Evolutionary conservation across 2,329 filamentous ascomycete species (phyloP).

Genomic region (Penicillium freii): DNA sequence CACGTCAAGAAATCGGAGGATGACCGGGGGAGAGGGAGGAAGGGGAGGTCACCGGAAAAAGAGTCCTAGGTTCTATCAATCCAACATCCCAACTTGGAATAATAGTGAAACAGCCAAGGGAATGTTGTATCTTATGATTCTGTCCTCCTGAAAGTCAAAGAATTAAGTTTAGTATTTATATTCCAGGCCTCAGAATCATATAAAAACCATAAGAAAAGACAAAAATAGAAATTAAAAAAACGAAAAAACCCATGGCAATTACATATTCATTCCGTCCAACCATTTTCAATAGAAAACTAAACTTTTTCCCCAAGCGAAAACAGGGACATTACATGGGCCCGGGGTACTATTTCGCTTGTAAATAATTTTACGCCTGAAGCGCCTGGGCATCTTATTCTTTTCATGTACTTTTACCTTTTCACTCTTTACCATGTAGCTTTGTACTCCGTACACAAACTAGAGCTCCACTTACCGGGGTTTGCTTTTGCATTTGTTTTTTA

Average conservation of each 20-base stretch:
- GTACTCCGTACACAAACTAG: slow-evolving; percentile 15
- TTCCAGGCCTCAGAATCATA: not conserved
- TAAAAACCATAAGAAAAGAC: not conserved
- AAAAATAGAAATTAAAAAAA: not conserved
- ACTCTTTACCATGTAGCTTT: slow-evolving; percentile 12
- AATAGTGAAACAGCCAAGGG: not conserved
- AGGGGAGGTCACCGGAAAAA: not conserved
- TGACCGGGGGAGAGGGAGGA: not conserved
- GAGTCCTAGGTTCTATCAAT: not conserved
- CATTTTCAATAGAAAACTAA: not conserved
- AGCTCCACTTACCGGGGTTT: slow-evolving; percentile 19
- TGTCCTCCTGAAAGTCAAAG: not conserved
- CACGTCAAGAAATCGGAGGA: not conserved
- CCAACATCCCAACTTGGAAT: not conserved
- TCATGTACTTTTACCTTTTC: not conserved
- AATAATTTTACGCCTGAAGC: slow-evolving; percentile 5
- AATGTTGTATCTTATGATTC: not conserved
- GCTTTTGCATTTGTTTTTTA: slow-evolving; percentile 1
- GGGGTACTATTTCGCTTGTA: not conserved
- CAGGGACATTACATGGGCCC: not conserved
- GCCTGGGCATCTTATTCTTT: not conserved
- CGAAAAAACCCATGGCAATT: not conserved
- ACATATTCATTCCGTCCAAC: not conserved
- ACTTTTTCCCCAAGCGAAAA: not conserved
- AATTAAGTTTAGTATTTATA: not conserved